Conservation (phyloP, 164 flowering plant species). For the Annona squamosa region DNA sequence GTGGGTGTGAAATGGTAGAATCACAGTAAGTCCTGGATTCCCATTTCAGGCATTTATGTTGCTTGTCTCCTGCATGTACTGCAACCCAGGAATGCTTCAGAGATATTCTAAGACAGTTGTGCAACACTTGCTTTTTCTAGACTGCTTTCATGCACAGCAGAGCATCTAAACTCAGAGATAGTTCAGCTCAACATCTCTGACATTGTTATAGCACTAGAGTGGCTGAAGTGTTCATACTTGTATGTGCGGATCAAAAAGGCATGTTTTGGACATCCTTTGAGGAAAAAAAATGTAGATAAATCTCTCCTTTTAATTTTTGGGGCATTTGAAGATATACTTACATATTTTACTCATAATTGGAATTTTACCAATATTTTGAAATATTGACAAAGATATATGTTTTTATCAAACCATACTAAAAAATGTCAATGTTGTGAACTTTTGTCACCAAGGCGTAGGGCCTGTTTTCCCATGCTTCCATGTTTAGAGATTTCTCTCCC, state of each 20-base stretch:
- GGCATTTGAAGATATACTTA: too few species aligned
- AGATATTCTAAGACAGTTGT: slow-evolving; percentile 1
- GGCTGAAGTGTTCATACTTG: slow-evolving; percentile 94
- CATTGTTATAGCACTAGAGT: slow-evolving; percentile 83
- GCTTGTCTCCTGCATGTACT: not conserved
- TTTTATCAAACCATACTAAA: too few species aligned
- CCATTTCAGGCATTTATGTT: slow-evolving; percentile 2
- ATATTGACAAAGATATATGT: too few species aligned
- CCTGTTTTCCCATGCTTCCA: too few species aligned
- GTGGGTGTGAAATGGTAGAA: slow-evolving; percentile 93
- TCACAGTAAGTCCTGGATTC: slow-evolving; percentile 58
- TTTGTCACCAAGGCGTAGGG: too few species aligned
- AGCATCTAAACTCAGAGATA: slow-evolving; percentile 96
- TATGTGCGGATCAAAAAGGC: slow-evolving; percentile 91
- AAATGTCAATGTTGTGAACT: too few species aligned
- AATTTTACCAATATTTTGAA: too few species aligned
- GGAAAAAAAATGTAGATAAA: not conserved
- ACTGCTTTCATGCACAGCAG: slow-evolving; percentile 78
- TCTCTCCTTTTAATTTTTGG: too few species aligned
- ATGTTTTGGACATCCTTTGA: slow-evolving; percentile 20
- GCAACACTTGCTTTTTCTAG: slow-evolving; percentile 22
- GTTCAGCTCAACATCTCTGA: slow-evolving; percentile 86
- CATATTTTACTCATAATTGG: too few species aligned
- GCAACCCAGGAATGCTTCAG: not conserved
- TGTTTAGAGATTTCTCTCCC: too few species aligned